Conservation (phyloP, 2,329 filamentous ascomycete genomes). For the Coniochaeta sp. region DNA sequence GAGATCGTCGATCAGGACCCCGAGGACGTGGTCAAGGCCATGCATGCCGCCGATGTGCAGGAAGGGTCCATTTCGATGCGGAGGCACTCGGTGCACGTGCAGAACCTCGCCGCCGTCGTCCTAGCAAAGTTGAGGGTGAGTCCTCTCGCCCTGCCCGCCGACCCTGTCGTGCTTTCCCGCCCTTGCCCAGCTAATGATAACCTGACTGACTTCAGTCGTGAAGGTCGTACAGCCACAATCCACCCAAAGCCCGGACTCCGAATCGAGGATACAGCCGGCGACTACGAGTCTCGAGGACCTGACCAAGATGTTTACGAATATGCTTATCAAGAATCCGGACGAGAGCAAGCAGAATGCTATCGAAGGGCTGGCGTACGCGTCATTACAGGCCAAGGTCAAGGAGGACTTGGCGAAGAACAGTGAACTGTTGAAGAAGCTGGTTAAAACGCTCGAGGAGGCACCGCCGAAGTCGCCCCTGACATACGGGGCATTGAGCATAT, state of each 20-base stretch:
- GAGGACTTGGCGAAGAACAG: slow-evolving; percentile 67
- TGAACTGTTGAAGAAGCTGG: slow-evolving; percentile 61
- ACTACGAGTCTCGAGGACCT: slow-evolving; percentile 60
- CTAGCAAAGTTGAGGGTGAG: slow-evolving; percentile 69
- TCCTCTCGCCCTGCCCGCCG: slow-evolving; percentile 22
- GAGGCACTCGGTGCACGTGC: slow-evolving; percentile 53
- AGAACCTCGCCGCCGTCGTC: slow-evolving; percentile 64
- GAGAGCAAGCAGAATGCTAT: slow-evolving; percentile 62
- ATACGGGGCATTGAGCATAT: slow-evolving; percentile 80
- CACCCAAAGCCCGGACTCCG: slow-evolving; percentile 26
- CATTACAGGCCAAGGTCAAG: slow-evolving; percentile 77
- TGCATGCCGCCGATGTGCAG: slow-evolving; percentile 42
- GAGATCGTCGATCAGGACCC: slow-evolving; percentile 70
- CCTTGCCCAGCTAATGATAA: slow-evolving; percentile 18
- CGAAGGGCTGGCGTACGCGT: slow-evolving; percentile 88
- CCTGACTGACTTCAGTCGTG: slow-evolving; percentile 40
- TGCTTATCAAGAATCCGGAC: slow-evolving; percentile 54
- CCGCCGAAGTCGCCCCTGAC: slow-evolving; percentile 62
- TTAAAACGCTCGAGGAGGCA: slow-evolving; percentile 53
- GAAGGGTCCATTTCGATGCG: slow-evolving; percentile 53
- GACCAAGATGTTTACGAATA: slow-evolving; percentile 55
- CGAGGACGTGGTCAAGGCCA: slow-evolving; percentile 42
- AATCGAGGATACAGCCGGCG: slow-evolving; percentile 41
- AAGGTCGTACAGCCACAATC: slow-evolving; percentile 47
- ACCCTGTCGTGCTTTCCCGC: slow-evolving; percentile 6